phyloP scores from a whole-genome alignment of 176 grass and related monocot genomes.

The Carex parvula region DNA sequence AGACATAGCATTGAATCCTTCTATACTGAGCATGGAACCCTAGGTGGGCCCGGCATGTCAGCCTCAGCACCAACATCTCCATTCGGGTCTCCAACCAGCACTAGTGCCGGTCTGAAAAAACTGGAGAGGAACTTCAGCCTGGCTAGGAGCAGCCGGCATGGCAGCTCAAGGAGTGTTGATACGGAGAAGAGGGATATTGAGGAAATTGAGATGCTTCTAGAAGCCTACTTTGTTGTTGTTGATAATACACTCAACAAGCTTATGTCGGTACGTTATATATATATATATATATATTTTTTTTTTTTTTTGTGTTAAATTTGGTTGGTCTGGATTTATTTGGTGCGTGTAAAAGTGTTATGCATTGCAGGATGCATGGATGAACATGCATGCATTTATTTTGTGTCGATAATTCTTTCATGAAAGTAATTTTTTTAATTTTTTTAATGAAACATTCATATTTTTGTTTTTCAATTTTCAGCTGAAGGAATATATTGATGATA shows the following conservation, averaged over 20 bases:
- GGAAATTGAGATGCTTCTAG: conserved; percentile 85
- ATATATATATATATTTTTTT: too few relatives aligned
- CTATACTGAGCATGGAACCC: conserved; percentile 58
- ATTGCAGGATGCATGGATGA: conserved; percentile 34
- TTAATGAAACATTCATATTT: neutral
- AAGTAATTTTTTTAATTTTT: neutral
- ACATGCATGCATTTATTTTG: neutral
- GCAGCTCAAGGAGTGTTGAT: conserved; percentile 63
- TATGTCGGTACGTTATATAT: conserved; percentile 28
- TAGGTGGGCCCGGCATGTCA: conserved; percentile 42
- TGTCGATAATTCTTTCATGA: too few relatives aligned
- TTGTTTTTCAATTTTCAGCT: conserved; percentile 48
- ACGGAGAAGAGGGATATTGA: conserved; percentile 55
- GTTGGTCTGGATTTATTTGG: neutral
- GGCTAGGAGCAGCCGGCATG: conserved; percentile 72
- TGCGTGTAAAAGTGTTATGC: conserved; percentile 17
- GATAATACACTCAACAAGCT: conserved; percentile 86
- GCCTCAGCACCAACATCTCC: conserved; percentile 82
- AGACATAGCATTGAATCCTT: conserved; percentile 76
- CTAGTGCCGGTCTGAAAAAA: conserved; percentile 33
- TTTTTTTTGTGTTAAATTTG: neutral
- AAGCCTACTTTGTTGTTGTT: conserved; percentile 90
- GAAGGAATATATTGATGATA: conserved; percentile 97
- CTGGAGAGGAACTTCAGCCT: conserved; percentile 76
- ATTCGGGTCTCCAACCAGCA: conserved; percentile 61